Evolutionary conservation across 805 yeast genomes (phyloP), one percentile per base, ranked within the genome.

Genomic region (Barnettozyma botsteinii): DNA sequence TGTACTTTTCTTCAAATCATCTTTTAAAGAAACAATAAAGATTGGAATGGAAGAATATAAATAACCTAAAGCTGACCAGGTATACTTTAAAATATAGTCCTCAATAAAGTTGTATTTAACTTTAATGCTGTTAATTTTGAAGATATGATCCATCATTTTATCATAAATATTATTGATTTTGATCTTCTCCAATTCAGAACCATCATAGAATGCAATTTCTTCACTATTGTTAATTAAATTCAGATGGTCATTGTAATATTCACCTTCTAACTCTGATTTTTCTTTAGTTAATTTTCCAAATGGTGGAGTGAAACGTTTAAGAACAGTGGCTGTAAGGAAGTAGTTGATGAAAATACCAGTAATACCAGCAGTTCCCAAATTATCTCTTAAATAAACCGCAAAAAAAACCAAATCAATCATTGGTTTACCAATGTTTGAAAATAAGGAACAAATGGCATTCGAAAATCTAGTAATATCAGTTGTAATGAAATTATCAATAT

Each of bases 31-130:
- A 15, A 80, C 81, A 42, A 86, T 59, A 38, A 88, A 76, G 14
- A 89, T 89, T 3, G 98, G 98, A 47, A 89, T 72, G 1, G 95
- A 83, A 0, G 96, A 85, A 64, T 86, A 88, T 18, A 88, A 62
- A 58, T 87, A 88, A n/a, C 97, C 96, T 64, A 89, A 73, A 0
- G 94, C 96, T 4, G 96, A 87, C 97, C 97, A 89, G 11, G 91
- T 78, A 56, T 85, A 87, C 63, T 88, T 89, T 60, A 89, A 72
- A 35, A 88, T 77, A 55, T 87, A 86, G 56, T 87, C 94, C 64
- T 89, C 96, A 43, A 84, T 61, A 46, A 85, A 69, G 37, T 79
- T 81, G 59, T 87, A 89, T 10, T 71, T 63, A 41, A 85, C 79
- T 44, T 83, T 75, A 30, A 73, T 67, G 45, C 74, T 68, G 49